Evolutionary conservation across 306 rosid species (phyloP).

Genomic region (Vigna hirtella): DNA sequence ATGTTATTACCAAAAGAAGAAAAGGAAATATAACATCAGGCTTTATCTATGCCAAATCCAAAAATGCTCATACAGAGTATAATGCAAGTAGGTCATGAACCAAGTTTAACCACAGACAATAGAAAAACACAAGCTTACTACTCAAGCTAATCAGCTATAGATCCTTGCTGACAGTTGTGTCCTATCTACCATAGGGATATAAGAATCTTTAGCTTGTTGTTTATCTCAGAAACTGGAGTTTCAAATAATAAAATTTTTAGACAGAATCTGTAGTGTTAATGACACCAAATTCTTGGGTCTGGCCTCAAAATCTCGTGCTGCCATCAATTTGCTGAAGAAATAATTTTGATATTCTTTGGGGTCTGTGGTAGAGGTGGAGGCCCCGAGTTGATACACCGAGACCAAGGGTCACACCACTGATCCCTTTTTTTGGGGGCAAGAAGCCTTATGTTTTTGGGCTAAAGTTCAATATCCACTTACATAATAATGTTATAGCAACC

Average conservation of each 20-base stretch:
- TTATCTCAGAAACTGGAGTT: constrained; percentile 25
- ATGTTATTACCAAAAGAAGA: neutral
- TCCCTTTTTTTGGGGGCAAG: neutral
- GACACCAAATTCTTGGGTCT: neutral
- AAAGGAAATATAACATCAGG: constrained; percentile 3
- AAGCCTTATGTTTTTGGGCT: neutral
- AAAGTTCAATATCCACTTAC: neutral
- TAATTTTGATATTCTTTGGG: neutral
- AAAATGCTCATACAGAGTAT: neutral
- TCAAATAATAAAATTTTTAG: neutral
- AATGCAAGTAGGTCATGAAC: neutral
- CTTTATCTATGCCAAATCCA: constrained; percentile 1
- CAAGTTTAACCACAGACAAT: neutral
- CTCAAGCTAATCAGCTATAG: constrained; percentile 28
- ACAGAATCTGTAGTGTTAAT: neutral
- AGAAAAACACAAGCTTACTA: constrained; percentile 8
- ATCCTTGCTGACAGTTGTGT: constrained; percentile 14
- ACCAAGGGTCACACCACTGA: neutral
- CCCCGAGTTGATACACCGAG: neutral
- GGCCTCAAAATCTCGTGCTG: neutral
- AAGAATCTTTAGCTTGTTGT: neutral
- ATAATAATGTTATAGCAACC: neutral
- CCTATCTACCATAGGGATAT: neutral
- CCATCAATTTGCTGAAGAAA: neutral
- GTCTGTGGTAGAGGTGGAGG: neutral